Evolutionary conservation across 2,329 filamentous ascomycete genomes (phyloP).

Genomic region (Diaporthe citri): DNA sequence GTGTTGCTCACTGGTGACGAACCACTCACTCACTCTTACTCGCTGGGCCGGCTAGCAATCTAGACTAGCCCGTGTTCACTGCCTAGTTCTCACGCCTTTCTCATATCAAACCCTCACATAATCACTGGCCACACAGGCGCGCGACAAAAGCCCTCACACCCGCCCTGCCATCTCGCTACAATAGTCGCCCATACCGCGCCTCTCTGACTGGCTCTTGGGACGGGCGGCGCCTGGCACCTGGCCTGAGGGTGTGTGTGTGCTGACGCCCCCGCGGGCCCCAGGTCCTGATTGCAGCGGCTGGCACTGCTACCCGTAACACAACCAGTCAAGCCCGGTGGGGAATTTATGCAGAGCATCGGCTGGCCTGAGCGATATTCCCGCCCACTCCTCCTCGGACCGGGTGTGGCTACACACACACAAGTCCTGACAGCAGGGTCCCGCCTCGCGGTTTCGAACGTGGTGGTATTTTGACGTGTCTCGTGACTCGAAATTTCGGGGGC

Average conservation of each 20-base stretch:
- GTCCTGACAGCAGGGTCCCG: not conserved
- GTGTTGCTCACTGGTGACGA: not conserved
- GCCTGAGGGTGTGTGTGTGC: not conserved
- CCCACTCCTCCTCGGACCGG: not conserved
- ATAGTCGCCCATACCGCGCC: constrained; percentile 1
- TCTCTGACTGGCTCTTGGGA: not conserved
- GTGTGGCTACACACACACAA: constrained; percentile 10
- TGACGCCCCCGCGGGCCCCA: constrained; percentile 9
- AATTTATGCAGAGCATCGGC: constrained; percentile 24
- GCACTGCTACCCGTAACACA: constrained; percentile 13
- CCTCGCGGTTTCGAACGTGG: not conserved
- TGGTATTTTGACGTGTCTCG: constrained; percentile 14
- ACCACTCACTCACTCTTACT: not conserved
- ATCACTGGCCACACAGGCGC: constrained; percentile 22
- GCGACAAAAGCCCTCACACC: not conserved
- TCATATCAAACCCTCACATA: constrained; percentile 1
- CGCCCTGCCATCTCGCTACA: not conserved
- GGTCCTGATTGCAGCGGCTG: constrained; percentile 13
- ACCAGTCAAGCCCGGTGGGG: not conserved
- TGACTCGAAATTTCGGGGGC: constrained; percentile 22
- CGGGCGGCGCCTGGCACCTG: not conserved
- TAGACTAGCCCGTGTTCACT: constrained; percentile 2
- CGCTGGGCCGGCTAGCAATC: not conserved
- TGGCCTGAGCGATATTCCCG: not conserved
- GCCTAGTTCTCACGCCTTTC: not conserved